phyloP scores from a whole-genome alignment of 805 yeast genomes.

The Scheffersomyces ergatensis region DNA sequence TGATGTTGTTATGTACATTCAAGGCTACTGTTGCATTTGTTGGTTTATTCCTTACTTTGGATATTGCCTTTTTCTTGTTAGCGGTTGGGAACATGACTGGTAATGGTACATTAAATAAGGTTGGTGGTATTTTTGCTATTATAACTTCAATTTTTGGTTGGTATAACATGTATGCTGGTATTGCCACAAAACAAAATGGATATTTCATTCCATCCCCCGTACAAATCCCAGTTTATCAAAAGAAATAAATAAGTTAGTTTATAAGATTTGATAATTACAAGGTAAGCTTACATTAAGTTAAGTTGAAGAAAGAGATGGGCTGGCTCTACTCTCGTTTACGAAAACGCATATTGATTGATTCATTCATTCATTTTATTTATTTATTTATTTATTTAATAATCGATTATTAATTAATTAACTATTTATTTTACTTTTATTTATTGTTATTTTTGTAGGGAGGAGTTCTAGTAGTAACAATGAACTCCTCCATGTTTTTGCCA shows the following conservation, averaged over 20 bases:
- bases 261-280: neutral
- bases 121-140: constrained; percentile 62
- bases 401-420: too few relatives aligned
- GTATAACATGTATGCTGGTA: constrained; percentile 60
- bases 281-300: too few relatives aligned
- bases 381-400: too few relatives aligned
- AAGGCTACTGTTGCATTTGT: constrained; percentile 67
- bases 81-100: constrained; percentile 50
- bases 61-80: constrained; percentile 53
- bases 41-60: constrained; percentile 52
- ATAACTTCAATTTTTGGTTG: constrained; percentile 54
- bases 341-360: too few relatives aligned
- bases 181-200: constrained; percentile 56
- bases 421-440: too few relatives aligned
- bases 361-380: too few relatives aligned
- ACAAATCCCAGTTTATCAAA: constrained; percentile 21
- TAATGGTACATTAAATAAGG: constrained; percentile 39
- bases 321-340: too few relatives aligned
- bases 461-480: too few relatives aligned
- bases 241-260: neutral
- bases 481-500: too few relatives aligned
- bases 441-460: too few relatives aligned
- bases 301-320: too few relatives aligned
- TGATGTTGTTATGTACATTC: constrained; percentile 51
- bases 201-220: constrained; percentile 51